Base-by-base conservation (phyloP, 495 filamentous ascomycete genomes). In the Hypoxylon subgilvum region DNA sequence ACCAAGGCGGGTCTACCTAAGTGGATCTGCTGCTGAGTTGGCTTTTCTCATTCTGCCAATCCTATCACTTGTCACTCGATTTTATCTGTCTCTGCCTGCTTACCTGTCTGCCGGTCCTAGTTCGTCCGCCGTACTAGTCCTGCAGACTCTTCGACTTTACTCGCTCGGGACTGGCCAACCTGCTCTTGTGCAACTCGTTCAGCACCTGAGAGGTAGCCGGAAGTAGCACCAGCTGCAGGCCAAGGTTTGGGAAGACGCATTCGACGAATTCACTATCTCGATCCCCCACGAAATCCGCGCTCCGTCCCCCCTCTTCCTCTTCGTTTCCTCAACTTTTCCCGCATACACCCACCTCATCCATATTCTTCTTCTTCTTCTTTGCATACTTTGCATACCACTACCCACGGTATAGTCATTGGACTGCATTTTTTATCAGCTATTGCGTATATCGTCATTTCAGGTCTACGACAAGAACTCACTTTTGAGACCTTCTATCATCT, bases 1-100 rank as follows among this genome's bases (percentile, higher is more conserved):
- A 32, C 40, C 43, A 49, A 57, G 48, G 45, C 45, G 21, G 67
- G 52, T 57, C 67, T 52, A 55, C 52, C 50, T 60, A 46, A 52
- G 50, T 64, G 57, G 63, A 55, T 52, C 60, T 58, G 50, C 44
- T 68, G 67, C 61, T 70, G 67, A 57, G 67, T 62, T 70, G 67
- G 64, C 67, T 12, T 61, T 60, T 50, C 41, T 4, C 25, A 25
- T 27, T 65, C 40, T 41, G 13, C 55, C 61, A 65, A 65, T 60
- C 56, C 54, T 42, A 17, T 32, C 18, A 22, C 25, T 12, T n/a
- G 7, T 17, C 21, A 28, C 31, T 35, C 8, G 31, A 52, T 44
- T 52, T 36, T 52, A 53, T 58, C 54, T 58, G 53, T 52, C 25
- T 49, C 23, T 27, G 23, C 8, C 23, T 27, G 23, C 23, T 8